Conservation (phyloP, 345 rosid species). For the Rhizophora mangle region DNA sequence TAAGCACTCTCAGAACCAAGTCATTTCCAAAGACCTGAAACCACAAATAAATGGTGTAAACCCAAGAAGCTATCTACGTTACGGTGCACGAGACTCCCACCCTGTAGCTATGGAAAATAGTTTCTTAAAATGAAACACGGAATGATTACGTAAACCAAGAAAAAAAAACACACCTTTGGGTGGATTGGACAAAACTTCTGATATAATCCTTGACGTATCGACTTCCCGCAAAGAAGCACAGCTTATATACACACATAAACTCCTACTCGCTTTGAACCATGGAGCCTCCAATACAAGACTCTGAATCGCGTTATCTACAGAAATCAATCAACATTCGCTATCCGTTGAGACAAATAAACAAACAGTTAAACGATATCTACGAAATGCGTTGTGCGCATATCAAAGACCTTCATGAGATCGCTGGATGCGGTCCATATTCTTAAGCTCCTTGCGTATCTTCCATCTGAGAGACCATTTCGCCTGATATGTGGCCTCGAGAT, state of each 20-base stretch:
- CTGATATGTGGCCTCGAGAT: not conserved
- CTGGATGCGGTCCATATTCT: not conserved
- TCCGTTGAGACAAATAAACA: conserved; percentile 14
- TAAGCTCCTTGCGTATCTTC: conserved; percentile 8
- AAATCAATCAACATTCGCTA: not conserved
- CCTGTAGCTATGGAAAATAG: too few relatives aligned
- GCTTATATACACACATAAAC: conserved; percentile 29
- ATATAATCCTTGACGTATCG: conserved; percentile 22
- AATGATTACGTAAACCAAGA: not conserved
- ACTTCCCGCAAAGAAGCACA: conserved; percentile 24
- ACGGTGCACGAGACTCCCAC: too few relatives aligned
- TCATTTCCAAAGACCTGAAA: too few relatives aligned
- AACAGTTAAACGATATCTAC: conserved; percentile 1
- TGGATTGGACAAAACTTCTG: conserved; percentile 18
- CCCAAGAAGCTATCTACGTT: too few relatives aligned
- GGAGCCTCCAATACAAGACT: conserved; percentile 21
- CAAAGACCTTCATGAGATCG: not conserved
- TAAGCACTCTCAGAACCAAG: too few relatives aligned
- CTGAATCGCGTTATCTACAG: conserved; percentile 19
- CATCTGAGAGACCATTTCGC: conserved; percentile 9
- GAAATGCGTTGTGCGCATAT: not conserved
- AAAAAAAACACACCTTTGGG: not conserved
- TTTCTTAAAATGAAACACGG: too few relatives aligned
- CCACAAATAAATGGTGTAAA: too few relatives aligned
- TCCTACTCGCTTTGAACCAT: conserved; percentile 25